A percentile compares a stretch with the other conserved stretches of the same genome.
Evolutionary conservation across 2,329 filamentous ascomycete genomes (phyloP).

Genomic region (Colletotrichum ledebouriae): DNA sequence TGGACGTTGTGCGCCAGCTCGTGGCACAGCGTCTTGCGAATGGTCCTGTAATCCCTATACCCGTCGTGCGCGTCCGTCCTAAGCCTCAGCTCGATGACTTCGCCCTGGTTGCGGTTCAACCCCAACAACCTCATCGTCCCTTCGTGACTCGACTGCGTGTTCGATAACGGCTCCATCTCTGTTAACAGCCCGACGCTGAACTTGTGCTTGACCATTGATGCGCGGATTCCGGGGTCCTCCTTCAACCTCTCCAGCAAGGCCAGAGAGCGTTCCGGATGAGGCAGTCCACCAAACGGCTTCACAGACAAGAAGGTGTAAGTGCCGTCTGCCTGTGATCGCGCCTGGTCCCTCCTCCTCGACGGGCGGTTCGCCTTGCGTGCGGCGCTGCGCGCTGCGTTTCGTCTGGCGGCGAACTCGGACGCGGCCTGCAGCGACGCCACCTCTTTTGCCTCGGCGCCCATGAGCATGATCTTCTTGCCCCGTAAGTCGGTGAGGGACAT

Average conservation of each 20-base stretch:
- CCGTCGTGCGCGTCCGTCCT: slow-evolving; percentile 96
- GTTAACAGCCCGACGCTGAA: slow-evolving; percentile 90
- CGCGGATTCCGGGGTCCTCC: slow-evolving; percentile 86
- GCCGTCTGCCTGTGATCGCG: slow-evolving; percentile 65
- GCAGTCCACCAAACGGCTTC: slow-evolving; percentile 81
- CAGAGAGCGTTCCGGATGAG: slow-evolving; percentile 78
- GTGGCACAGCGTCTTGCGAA: slow-evolving; percentile 93
- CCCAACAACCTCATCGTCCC: slow-evolving; percentile 83
- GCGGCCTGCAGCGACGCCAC: slow-evolving; percentile 67
- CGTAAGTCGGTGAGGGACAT: slow-evolving; percentile 63
- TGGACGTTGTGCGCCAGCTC: slow-evolving; percentile 95
- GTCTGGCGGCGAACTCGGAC: slow-evolving; percentile 60
- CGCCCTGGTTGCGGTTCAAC: slow-evolving; percentile 87
- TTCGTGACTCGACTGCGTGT: slow-evolving; percentile 81
- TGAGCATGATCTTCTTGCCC: slow-evolving; percentile 73
- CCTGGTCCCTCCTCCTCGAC: slow-evolving; percentile 54
- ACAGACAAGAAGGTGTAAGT: slow-evolving; percentile 87
- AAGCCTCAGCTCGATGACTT: slow-evolving; percentile 90
- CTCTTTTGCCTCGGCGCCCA: slow-evolving; percentile 74
- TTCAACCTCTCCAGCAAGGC: slow-evolving; percentile 81
- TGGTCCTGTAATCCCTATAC: slow-evolving; percentile 91
- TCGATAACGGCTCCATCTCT: slow-evolving; percentile 91
- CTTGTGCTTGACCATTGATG: slow-evolving; percentile 85
- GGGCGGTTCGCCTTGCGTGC: slow-evolving; percentile 50
- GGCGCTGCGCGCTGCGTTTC: slow-evolving; percentile 58